These are phyloP conservation scores for Acaromyces ingoldii DNA, from an alignment of 1,284 basidiomycete genomes.

Conservation along the genomic window DNA sequence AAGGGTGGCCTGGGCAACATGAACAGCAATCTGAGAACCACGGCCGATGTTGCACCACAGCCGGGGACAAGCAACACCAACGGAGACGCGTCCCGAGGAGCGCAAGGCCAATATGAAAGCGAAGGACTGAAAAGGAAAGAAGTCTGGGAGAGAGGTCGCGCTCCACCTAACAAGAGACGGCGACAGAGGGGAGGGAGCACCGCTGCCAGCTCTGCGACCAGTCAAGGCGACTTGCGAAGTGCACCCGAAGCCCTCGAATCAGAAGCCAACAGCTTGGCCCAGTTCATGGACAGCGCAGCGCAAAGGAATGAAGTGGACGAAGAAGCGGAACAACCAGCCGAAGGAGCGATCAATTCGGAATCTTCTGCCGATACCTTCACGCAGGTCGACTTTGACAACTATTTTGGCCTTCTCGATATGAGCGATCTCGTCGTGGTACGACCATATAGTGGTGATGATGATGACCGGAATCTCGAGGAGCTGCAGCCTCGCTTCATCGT, in stretches of 20 bases:
- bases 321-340: neutral
- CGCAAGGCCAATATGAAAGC: conserved; percentile 1
- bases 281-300: conserved; percentile 54
- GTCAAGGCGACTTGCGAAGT: neutral
- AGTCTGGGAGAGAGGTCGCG: conserved; percentile 21
- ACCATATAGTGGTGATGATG: conserved; percentile 84
- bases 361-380: conserved; percentile 12
- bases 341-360: neutral
- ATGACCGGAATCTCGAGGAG: conserved; percentile 82
- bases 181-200: conserved; percentile 48
- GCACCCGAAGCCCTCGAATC: conserved; percentile 35
- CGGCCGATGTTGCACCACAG: neutral
- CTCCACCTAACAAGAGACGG: conserved; percentile 51
- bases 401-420: conserved; percentile 75
- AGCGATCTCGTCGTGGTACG: conserved; percentile 80
- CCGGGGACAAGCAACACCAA: conserved; percentile 11
- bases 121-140: conserved; percentile 41
- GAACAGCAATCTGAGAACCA: conserved; percentile 23
- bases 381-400: conserved; percentile 64
- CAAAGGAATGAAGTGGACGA: conserved; percentile 17
- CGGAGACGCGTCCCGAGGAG: neutral
- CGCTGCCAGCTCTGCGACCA: neutral
- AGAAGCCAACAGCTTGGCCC: conserved; percentile 60
- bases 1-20: conserved; percentile 61
- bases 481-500: conserved; percentile 85